These are phyloP conservation scores for Sporothrix mexicana DNA, from an alignment of 2,329 filamentous ascomycete genomes.

Conservation along the genomic window DNA sequence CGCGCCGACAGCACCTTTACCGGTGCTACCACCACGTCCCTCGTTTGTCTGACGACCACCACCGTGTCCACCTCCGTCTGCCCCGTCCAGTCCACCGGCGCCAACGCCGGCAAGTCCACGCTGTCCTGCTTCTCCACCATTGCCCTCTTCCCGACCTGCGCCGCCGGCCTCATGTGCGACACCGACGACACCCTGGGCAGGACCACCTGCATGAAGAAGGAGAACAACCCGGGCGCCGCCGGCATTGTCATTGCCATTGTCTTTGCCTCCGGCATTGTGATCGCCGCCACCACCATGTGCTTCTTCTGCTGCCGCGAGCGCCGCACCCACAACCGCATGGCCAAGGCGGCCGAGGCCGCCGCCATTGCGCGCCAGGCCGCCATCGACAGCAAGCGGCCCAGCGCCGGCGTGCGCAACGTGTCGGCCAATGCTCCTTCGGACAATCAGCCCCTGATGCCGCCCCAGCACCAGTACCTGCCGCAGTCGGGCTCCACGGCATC, in stretches of 20 bases:
- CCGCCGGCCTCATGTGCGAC: slow-evolving; percentile 53
- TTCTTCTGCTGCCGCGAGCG: slow-evolving; percentile 60
- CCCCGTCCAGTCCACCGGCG: slow-evolving; percentile 48
- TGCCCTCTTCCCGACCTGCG: slow-evolving; percentile 49
- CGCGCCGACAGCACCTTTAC: slow-evolving; percentile 47
- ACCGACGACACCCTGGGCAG: slow-evolving; percentile 47
- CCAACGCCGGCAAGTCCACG: slow-evolving; percentile 43
- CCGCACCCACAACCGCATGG: slow-evolving; percentile 51
- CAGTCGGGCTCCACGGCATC: not conserved
- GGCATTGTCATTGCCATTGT: slow-evolving; percentile 57
- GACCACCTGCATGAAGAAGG: slow-evolving; percentile 52
- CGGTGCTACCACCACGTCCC: slow-evolving; percentile 43
- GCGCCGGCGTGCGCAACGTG: slow-evolving; percentile 40
- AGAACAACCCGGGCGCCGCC: slow-evolving; percentile 49
- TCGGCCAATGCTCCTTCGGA: slow-evolving; percentile 30
- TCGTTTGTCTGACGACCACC: slow-evolving; percentile 45
- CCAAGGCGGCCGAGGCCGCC: slow-evolving; percentile 57
- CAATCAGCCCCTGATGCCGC: slow-evolving; percentile 41
- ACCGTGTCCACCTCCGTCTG: slow-evolving; percentile 49
- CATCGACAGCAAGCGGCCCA: slow-evolving; percentile 49
- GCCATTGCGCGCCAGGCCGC: slow-evolving; percentile 53
- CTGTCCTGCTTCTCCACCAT: slow-evolving; percentile 50
- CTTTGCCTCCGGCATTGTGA: slow-evolving; percentile 51
- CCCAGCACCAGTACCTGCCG: slow-evolving; percentile 24
- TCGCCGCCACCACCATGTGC: slow-evolving; percentile 51